Conservation (phyloP, 768 basidiomycete genomes). For the Phaffia tasmanica region DNA sequence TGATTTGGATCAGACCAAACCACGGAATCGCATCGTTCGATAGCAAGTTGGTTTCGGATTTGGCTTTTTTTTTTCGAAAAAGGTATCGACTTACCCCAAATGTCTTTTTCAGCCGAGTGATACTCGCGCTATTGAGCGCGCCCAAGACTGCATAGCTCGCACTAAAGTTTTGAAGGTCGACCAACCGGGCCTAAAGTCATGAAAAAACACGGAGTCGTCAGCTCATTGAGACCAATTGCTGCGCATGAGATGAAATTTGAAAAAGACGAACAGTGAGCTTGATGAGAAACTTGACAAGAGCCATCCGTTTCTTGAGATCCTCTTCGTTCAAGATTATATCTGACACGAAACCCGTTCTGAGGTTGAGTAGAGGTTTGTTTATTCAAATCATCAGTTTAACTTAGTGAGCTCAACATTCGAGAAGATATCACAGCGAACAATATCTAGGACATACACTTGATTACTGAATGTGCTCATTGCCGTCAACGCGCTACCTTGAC, state of each 20-base stretch:
- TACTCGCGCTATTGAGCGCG: conserved; percentile 89
- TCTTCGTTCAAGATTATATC: conserved; percentile 84
- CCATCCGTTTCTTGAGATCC: conserved; percentile 72
- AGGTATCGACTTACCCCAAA: conserved; percentile 61
- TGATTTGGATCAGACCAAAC: no score
- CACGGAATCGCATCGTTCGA: no score
- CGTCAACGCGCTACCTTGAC: conserved; percentile 56
- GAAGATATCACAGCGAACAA: background rate
- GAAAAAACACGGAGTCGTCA: conserved; percentile 12
- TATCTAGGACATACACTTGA: conserved; percentile 59
- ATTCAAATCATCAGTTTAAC: no score
- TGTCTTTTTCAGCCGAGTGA: conserved; percentile 79
- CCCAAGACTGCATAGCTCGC: conserved; percentile 85
- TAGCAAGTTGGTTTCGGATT: background rate
- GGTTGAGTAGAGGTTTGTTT: background rate
- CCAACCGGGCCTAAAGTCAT: conserved; percentile 56
- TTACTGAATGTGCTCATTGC: conserved; percentile 82
- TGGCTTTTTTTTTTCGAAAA: no score
- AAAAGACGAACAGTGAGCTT: conserved; percentile 64
- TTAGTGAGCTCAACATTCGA: no score
- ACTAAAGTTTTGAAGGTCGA: conserved; percentile 73
- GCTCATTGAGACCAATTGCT: conserved; percentile 10
- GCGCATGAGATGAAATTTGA: background rate
- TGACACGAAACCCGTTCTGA: conserved; percentile 56
- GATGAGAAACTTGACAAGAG: conserved; percentile 79